Evolutionary conservation across 192 early-diverging fungal genomes (phyloP).

Genomic region (Backusella mclennaniae): DNA sequence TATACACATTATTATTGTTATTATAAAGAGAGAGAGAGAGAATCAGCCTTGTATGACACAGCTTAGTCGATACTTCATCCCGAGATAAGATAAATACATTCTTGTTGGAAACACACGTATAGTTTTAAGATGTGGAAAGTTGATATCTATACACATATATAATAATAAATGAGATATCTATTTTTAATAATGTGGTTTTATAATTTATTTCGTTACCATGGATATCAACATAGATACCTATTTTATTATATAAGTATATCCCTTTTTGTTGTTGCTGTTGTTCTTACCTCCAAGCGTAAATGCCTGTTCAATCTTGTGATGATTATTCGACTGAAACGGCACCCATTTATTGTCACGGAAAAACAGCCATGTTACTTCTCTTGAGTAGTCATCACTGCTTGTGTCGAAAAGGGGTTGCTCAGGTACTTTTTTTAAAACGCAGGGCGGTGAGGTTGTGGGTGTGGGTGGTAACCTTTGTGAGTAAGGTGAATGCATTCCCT

Average conservation of each 20-base stretch:
- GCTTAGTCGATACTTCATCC: conserved; percentile 40
- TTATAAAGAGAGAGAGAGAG: not conserved
- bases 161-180: not conserved
- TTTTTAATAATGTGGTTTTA: not conserved
- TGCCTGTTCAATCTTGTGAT: conserved; percentile 39
- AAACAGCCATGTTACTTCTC: conserved; percentile 42
- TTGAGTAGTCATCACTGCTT: conserved; percentile 3
- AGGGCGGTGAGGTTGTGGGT: conserved; percentile 3
- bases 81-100: conserved; percentile 41
- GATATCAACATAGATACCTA: conserved; percentile 38
- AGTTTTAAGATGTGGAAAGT: conserved; percentile 39
- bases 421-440: not conserved
- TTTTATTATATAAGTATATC: not conserved
- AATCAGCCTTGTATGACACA: conserved; percentile 37
- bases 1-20: no score
- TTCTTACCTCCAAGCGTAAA: conserved; percentile 40
- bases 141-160: conserved; percentile 16
- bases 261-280: not conserved
- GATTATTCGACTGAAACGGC: conserved; percentile 38
- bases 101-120: conserved; percentile 42
- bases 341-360: conserved; percentile 39
- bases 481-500: not conserved
- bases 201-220: conserved; percentile 15
- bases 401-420: not conserved
- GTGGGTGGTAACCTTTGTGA: conserved; percentile 5